Conservation (phyloP, 805 yeast genomes). For the Schwanniomyces vanrijiae region DNA sequence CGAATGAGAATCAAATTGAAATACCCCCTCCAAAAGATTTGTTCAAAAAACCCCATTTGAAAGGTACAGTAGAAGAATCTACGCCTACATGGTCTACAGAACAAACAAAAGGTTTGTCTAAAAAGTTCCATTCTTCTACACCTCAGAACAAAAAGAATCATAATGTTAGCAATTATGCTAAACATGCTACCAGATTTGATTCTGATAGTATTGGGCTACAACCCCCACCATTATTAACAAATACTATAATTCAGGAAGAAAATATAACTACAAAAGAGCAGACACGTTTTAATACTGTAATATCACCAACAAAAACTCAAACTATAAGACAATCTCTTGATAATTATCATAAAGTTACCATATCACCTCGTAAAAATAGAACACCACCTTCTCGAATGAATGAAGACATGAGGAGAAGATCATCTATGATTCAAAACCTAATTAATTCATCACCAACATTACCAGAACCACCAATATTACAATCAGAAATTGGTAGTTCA, state of each 20-base stretch:
- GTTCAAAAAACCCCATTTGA: constrained; percentile 19
- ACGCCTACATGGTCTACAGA: constrained; percentile 38
- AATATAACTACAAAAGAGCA: constrained; percentile 1
- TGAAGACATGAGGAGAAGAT: constrained; percentile 18
- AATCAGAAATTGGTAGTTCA: constrained; percentile 31
- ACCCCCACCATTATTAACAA: constrained; percentile 18
- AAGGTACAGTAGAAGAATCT: constrained; percentile 22
- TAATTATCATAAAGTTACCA: constrained; percentile 27
- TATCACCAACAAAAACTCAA: constrained; percentile 20
- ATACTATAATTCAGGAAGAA: constrained; percentile 1
- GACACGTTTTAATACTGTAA: background rate
- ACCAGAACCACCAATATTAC: constrained; percentile 43
- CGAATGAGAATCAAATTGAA: background rate
- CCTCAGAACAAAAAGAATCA: constrained; percentile 23
- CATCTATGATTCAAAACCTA: constrained; percentile 34
- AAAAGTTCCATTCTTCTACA: constrained; percentile 23
- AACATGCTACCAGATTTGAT: constrained; percentile 13
- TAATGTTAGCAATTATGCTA: constrained; percentile 5
- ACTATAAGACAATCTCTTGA: constrained; percentile 33
- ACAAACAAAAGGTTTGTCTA: constrained; percentile 12
- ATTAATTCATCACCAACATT: constrained; percentile 43
- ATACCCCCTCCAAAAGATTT: background rate
- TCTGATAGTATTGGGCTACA: constrained; percentile 23
- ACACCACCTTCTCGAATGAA: constrained; percentile 15
- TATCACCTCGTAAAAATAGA: constrained; percentile 30